Evolutionary conservation across 2,329 filamentous ascomycete species (phyloP).

Genomic region (Dendryphion nanum): DNA sequence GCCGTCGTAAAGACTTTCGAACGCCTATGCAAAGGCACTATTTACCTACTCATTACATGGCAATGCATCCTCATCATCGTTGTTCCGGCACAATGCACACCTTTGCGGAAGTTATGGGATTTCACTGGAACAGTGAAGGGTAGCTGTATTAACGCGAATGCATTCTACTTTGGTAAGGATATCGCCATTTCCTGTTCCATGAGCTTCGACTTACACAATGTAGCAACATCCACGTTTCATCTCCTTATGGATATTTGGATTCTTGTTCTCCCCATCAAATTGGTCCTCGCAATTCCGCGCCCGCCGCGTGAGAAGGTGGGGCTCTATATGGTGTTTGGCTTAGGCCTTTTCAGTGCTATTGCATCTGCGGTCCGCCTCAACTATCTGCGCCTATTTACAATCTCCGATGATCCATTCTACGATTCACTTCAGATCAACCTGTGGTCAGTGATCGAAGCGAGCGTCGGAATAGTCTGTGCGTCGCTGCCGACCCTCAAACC

Average conservation of each 20-base stretch:
- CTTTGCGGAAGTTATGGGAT: slow-evolving; percentile 30
- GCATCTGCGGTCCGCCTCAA: slow-evolving; percentile 65
- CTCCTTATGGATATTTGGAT: slow-evolving; percentile 85
- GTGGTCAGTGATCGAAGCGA: slow-evolving; percentile 90
- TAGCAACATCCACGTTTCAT: slow-evolving; percentile 67
- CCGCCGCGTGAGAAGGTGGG: slow-evolving; percentile 82
- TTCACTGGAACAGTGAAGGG: slow-evolving; percentile 21
- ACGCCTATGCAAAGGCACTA: slow-evolving; percentile 21
- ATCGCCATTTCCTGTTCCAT: neutral
- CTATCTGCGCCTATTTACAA: slow-evolving; percentile 34
- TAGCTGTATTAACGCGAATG: slow-evolving; percentile 27
- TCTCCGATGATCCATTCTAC: slow-evolving; percentile 54
- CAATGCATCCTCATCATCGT: slow-evolving; percentile 21
- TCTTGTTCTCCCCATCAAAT: slow-evolving; percentile 77
- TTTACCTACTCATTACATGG: slow-evolving; percentile 16
- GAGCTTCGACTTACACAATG: slow-evolving; percentile 4
- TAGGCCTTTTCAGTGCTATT: slow-evolving; percentile 87
- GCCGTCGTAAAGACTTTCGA: slow-evolving; percentile 14
- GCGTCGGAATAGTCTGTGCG: slow-evolving; percentile 83
- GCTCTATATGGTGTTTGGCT: slow-evolving; percentile 75
- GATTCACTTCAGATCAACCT: slow-evolving; percentile 79
- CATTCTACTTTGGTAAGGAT: slow-evolving; percentile 26
- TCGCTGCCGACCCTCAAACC: slow-evolving; percentile 87
- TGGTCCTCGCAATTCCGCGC: slow-evolving; percentile 78
- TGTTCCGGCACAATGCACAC: slow-evolving; percentile 25